These are phyloP conservation scores for Usnea hakonensis DNA, from an alignment of 495 filamentous ascomycete species.

Conservation along the genomic window DNA sequence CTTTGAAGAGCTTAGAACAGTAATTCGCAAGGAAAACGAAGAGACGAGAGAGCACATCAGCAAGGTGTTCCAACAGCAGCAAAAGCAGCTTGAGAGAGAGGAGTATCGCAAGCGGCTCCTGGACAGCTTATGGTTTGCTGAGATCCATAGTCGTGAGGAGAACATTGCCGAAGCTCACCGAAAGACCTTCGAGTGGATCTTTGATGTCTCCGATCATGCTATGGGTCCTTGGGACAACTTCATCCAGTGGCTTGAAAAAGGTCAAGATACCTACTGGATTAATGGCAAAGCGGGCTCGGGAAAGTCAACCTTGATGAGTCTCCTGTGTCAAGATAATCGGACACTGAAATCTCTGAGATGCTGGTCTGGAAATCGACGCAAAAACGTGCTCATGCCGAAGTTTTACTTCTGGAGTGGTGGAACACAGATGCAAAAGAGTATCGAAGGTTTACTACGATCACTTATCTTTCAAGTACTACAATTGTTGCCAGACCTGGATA, in stretches of 20 bases:
- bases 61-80: background rate
- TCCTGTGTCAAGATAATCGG: conserved; percentile 18
- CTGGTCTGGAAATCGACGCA: conserved; percentile 27
- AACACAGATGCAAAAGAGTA: conserved; percentile 32
- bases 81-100: background rate
- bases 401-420: conserved; percentile 45
- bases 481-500: background rate
- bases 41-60: background rate
- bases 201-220: background rate
- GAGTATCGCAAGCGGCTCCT: background rate
- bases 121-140: conserved; percentile 9
- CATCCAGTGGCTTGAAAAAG: conserved; percentile 29
- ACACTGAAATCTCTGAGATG: background rate
- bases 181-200: conserved; percentile 17
- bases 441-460: conserved; percentile 35
- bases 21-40: background rate
- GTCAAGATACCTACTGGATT: conserved; percentile 31
- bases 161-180: conserved; percentile 9
- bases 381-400: conserved; percentile 26
- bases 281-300: conserved; percentile 38
- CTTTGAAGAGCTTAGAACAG: background rate
- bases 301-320: conserved; percentile 43
- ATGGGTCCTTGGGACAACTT: conserved; percentile 15
- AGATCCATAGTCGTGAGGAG: conserved; percentile 10
- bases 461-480: conserved; percentile 36